Evolutionary conservation across 768 basidiomycete genomes (phyloP), one percentile per base, ranked within the genome.

Genomic region (Chalciporus sphaerocephalus): DNA sequence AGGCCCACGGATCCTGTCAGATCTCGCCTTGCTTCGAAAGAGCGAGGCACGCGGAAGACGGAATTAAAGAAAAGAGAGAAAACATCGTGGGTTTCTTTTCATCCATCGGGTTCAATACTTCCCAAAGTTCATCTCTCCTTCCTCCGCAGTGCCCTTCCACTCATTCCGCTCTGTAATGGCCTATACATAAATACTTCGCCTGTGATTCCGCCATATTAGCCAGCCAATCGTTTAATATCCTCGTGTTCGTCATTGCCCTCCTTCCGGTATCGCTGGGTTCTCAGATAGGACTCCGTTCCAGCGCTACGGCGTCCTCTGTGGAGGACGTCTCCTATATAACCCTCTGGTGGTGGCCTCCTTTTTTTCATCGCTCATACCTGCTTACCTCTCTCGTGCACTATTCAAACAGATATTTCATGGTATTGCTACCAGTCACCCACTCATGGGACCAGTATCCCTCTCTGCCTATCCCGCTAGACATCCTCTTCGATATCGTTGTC

Each of bases 391-490:
- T n/a, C 15, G 30, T 32, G 30, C n/a, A 15, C 30, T n/a, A 15
- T 9, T 5, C 15, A 6, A 32, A 27, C 10, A n/a, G 30, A 2
- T 32, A 32, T n/a, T n/a, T n/a, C 30, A 32, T 32, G 27, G 27
- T 11, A 11, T 27, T 27, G 11, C 15, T n/a, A 32, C 6, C 15
- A 2, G 30, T 32, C 30, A 32, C 15, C 8, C 30, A 50, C 38
- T 9, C 39, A 2, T 45, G 46, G 53, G 38, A 58, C 34, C 5
- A 22, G 22, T 38, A 33, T 0, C 45, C 54, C 10, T 32, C 55
- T 34, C 43, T 54, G 15, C 45, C 38, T 10, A 67, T 82, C 2
- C 79, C 81, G 3, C 59, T 68, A 28, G 80, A 83, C 48, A 51
- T 83, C 42, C 59, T 74, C 48, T 62, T 77, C 20, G 44, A 67